Base-by-base conservation (phyloP, 202 grass and related monocot genomes). In the Cymbopogon flexuosus region DNA sequence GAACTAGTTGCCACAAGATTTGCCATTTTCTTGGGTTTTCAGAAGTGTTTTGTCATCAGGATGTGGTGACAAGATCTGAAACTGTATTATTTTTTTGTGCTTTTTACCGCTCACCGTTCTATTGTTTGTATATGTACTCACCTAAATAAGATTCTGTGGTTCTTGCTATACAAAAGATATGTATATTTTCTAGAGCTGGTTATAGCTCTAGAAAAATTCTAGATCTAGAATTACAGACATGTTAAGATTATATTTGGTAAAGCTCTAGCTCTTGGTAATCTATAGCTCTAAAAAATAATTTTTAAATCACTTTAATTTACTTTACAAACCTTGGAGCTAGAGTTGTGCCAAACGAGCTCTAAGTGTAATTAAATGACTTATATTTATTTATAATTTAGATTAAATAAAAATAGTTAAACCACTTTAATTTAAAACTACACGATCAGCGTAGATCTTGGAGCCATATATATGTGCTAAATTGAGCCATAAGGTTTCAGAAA, bases 41-140 rank as follows among this genome's bases (percentile, higher is more conserved):
- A 6, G 18, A 60, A 73, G 68, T 5, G 5, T 70, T 75, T 63
- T 45, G 64, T 21, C 70, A 34, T 63, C 65, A 31, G 68, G 42
- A 77, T 77, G 45, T 64, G 71, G 21, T 59, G 77, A 85, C 71
- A 77, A 81, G 70, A 81, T 81, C 57, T 72, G 21, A 66, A 15
- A 29, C 7, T 3, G 16, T 27, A 1, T 8, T 27, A 40, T 10
- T 18, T 35, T 60, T 31, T n/a, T 18, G 10, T 16, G 0, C 5
- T 24, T 70, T 60, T 61, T 45, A 52, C 18, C 31, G 22, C 1
- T 68, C 37, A 80, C 13, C 33, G 14, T 18, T 62, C 13, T 37
- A 19, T 21, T 40, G 16, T 11, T 3, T 33, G 14, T 19, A 10
- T 59, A 2, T 41, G 10, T 12, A 27, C 29, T 46, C 41, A 15